A percentile compares a stretch with the other conserved stretches of the same genome.
phyloP scores from a whole-genome alignment of 106 monocot genomes.

The Alisma plantagoaquatica region DNA sequence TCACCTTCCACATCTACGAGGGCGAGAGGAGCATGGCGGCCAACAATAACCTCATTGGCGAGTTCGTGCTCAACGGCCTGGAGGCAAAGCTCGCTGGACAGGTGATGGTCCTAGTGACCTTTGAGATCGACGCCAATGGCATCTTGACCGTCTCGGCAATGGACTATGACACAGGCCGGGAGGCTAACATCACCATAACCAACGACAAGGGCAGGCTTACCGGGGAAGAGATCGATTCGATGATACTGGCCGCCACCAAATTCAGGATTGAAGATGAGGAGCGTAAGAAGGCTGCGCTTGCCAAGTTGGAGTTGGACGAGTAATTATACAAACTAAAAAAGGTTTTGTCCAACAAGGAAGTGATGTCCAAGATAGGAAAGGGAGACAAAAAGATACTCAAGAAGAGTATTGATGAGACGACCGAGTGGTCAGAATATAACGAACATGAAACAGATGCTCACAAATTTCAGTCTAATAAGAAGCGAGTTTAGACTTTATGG shows the following conservation, averaged over 20 bases:
- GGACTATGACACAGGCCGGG: constrained; percentile 47
- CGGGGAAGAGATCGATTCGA: constrained; percentile 11
- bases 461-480: too few relatives aligned
- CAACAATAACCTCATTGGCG: constrained; percentile 26
- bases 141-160: constrained; percentile 51
- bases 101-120: constrained; percentile 40
- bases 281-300: constrained; percentile 32
- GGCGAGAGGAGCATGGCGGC: constrained; percentile 12
- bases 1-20: constrained; percentile 39
- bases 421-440: constrained; percentile 1
- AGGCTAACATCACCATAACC: constrained; percentile 7
- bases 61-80: constrained; percentile 52
- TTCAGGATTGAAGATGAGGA: constrained; percentile 40
- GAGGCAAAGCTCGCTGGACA: constrained; percentile 43
- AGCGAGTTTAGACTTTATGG: too few relatives aligned
- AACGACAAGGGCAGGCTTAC: too few relatives aligned
- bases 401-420: constrained; percentile 39
- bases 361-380: constrained; percentile 1
- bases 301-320: constrained; percentile 56
- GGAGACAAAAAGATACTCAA: constrained; percentile 25
- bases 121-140: too few relatives aligned
- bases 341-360: constrained; percentile 9
- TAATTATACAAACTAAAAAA: constrained; percentile 70
- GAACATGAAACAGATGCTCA: too few relatives aligned
- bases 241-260: constrained; percentile 11